Evolutionary conservation across 2,329 filamentous ascomycete genomes (phyloP), one percentile per base, ranked within the genome.

Genomic region (Seiridium unicorne): DNA sequence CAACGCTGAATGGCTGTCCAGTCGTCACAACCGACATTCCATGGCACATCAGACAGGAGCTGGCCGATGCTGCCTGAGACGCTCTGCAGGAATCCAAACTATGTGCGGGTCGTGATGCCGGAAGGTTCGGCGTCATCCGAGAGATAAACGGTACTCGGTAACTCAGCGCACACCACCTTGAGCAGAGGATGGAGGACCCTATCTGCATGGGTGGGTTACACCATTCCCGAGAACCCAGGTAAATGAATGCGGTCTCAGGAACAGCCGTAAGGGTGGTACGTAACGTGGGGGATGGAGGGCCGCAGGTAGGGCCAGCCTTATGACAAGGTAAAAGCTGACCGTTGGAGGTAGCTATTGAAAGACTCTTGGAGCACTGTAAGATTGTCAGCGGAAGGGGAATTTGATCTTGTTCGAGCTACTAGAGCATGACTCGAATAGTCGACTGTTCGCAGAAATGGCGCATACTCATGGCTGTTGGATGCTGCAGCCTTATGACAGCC

Each of bases 1-100:
- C 8, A 32, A 35, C 13, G 54, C 38, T 57, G 54, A 57, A 26
- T 57, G 54, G 54, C 42, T 57, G 32, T 46, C 42, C 13, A n/a
- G 18, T 18, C 9, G 10, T 46, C 38, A 46, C 11, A 11, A 47
- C 13, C 42, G 38, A 34, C 32, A 47, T 47, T 40, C 26, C 38
- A 40, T 57, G 40, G 54, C 42, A 47, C 54, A 34, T 47, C 11
- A 35, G 10, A 47, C 6, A 46, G 40, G 9, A 10, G 44, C 5
- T 46, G 54, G 32, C 11, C 6, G 11, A 35, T 55, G 51, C 32
- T 57, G 54, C 54, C 54, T 57, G 54, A 36, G 42, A 34, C 5
- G 5, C 36, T 9, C 32, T 42, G 51, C 38, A 55, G 5, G 26
- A 31, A 18, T 18, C 42, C 8, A 18, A 51, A n/a, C 10, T 51